Conservation (phyloP, 1,139 yeast species). For the Wickerhamiella pararugosa region DNA sequence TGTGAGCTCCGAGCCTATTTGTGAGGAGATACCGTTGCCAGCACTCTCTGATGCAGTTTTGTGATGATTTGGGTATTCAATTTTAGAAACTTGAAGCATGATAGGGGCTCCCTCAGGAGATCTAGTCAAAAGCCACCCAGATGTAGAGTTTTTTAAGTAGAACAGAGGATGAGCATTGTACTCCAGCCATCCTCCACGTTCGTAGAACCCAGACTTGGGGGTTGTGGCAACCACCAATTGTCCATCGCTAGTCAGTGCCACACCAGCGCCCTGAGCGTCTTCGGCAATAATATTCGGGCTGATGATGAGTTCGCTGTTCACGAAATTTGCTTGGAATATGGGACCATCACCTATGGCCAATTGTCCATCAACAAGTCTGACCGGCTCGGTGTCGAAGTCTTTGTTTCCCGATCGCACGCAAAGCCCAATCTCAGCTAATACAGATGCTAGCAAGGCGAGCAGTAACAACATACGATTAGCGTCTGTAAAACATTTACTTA, state of each 20-base stretch:
- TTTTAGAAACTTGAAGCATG: conserved; percentile 11
- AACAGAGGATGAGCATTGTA: conserved; percentile 9
- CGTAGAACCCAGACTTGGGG: conserved; percentile 7
- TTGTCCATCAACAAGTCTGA: conserved; percentile 11
- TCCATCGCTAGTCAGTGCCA: conserved; percentile 9
- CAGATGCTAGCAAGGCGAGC: not conserved
- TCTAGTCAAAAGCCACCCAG: conserved; percentile 8
- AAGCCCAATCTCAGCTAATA: conserved; percentile 13
- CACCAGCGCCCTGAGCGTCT: conserved; percentile 11
- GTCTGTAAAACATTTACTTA: no score
- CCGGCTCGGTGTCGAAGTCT: conserved; percentile 9
- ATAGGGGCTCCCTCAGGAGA: conserved; percentile 8
- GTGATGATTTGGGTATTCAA: conserved; percentile 6
- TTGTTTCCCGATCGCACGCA: conserved; percentile 7
- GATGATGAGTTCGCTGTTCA: conserved; percentile 8
- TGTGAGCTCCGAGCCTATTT: no score
- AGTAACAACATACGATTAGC: no score
- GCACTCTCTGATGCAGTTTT: no score
- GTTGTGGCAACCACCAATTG: conserved; percentile 9
- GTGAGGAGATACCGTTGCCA: no score
- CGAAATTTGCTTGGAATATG: conserved; percentile 11
- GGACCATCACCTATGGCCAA: conserved; percentile 12
- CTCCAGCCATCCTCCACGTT: conserved; percentile 12
- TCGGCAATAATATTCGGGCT: conserved; percentile 12
- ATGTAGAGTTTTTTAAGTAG: conserved; percentile 5